Evolutionary conservation across 139 green algal species (phyloP), one percentile per base, ranked within the genome.

Genomic region (Nannochloris sp.): DNA sequence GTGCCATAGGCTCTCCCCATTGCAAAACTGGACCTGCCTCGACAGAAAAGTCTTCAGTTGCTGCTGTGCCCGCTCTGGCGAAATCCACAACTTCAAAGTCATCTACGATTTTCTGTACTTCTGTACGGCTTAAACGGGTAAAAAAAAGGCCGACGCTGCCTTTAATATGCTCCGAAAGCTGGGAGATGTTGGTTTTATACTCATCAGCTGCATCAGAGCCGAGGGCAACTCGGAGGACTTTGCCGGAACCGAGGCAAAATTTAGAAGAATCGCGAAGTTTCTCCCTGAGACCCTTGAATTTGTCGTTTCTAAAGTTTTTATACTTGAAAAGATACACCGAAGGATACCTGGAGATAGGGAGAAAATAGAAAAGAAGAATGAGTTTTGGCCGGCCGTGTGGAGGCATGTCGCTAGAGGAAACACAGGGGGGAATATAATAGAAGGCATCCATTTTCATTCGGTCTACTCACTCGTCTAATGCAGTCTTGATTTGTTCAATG

Each of bases 241-340:
- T 91, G 51, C 81, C 95, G 57, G 78, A 88, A 19, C 89, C 91
- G 77, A 98, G 76, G 36, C 92, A 80, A 70, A 98, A 97, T 71
- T 89, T 90, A 86, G 84, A 89, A 54, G 48, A 84, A 0, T 83
- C 83, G 19, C 59, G 35, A 12, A 80, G 67, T 60, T 95, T 80
- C 7, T 96, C 82, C 12, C 90, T 65, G 29, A 98, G 74, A 67
- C 92, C 77, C 75, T 98, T 97, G 68, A 98, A 92, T 37, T 83
- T 81, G 45, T 93, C 90, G 42, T 94, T 98, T 6, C 92, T 79
- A 78, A 97, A 92, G 77, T 98, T 97, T 29, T 86, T 58, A 42
- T 91, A 86, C 23, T 73, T 69, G 64, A 97, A 95, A 2, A 97
- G 54, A 65, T 95, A 98, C 1, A 95, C 64, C 13, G 67, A 62